These are phyloP conservation scores for Lentinula novae-zelandiae DNA, from an alignment of 1,284 basidiomycete genomes.

Conservation along the genomic window DNA sequence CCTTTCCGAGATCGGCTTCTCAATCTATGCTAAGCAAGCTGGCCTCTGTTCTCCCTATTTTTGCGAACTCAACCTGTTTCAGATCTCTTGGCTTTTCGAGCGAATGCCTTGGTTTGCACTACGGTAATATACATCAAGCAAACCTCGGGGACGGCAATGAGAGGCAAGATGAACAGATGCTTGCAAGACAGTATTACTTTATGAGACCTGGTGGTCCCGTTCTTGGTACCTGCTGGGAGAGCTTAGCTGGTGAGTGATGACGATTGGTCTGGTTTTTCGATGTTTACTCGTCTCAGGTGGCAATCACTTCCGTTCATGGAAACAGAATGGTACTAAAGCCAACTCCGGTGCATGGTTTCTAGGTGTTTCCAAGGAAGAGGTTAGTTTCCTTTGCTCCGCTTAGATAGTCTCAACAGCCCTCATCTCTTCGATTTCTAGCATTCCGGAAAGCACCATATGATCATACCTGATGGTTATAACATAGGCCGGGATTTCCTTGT, in stretches of 20 bases:
- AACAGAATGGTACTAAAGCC: conserved; percentile 64
- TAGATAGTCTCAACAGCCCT: neutral
- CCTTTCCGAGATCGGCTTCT: conserved; percentile 62
- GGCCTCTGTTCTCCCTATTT: conserved; percentile 5
- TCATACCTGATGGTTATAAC: conserved; percentile 74
- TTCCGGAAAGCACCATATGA: conserved; percentile 64
- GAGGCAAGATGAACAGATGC: conserved; percentile 55
- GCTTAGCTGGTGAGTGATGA: conserved; percentile 47
- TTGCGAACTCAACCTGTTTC: neutral
- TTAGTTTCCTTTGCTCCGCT: conserved; percentile 20
- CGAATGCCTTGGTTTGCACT: conserved; percentile 72
- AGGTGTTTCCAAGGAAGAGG: conserved; percentile 70
- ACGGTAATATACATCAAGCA: conserved; percentile 62
- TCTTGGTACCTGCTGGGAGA: conserved; percentile 74
- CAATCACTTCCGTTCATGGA: conserved; percentile 66
- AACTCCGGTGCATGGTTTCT: conserved; percentile 71
- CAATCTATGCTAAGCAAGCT: conserved; percentile 54
- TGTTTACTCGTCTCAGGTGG: conserved; percentile 35
- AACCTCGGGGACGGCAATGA: conserved; percentile 72
- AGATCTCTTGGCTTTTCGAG: conserved; percentile 74
- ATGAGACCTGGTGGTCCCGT: conserved; percentile 26
- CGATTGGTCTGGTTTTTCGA: neutral
- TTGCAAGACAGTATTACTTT: conserved; percentile 68
- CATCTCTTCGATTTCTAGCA: conserved; percentile 33
- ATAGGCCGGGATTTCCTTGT: conserved; percentile 71